Conservation (phyloP, 495 filamentous ascomycete species). For the Penicillium antarcticum region DNA sequence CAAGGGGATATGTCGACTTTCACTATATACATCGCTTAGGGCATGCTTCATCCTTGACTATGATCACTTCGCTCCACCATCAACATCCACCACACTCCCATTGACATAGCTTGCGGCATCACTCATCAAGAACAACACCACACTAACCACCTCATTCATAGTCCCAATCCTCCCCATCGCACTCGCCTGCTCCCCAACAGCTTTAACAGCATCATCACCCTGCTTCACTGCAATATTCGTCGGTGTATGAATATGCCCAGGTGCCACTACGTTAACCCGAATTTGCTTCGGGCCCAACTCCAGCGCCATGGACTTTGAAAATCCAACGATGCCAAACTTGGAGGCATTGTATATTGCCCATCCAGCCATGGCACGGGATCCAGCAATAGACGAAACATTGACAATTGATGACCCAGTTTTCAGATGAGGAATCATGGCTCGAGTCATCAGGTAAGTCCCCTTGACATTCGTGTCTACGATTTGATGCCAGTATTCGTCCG, state of each 20-base stretch:
- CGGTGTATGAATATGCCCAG: constrained; percentile 43
- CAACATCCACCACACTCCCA: neutral
- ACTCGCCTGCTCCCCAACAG: constrained; percentile 10
- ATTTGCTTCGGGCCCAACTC: constrained; percentile 47
- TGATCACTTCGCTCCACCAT: neutral
- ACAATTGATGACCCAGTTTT: constrained; percentile 20
- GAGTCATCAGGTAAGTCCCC: constrained; percentile 10
- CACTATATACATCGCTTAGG: neutral
- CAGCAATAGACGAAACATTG: constrained; percentile 46
- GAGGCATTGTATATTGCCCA: constrained; percentile 45
- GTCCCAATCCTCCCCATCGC: constrained; percentile 47
- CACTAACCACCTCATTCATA: constrained; percentile 45
- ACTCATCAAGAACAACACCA: constrained; percentile 47
- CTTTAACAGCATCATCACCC: constrained; percentile 18
- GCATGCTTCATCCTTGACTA: neutral
- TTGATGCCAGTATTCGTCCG: constrained; percentile 12
- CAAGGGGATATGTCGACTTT: neutral
- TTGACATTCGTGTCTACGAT: constrained; percentile 14
- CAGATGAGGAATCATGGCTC: constrained; percentile 10
- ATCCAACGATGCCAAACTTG: constrained; percentile 48
- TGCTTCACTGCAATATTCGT: constrained; percentile 31
- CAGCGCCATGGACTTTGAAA: constrained; percentile 48
- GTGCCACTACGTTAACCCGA: constrained; percentile 48
- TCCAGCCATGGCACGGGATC: constrained; percentile 30
- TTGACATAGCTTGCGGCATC: constrained; percentile 43